Evolutionary conservation across 192 early-diverging fungal genomes (phyloP).

Genomic region (Phlyctochytrium planicorne): DNA sequence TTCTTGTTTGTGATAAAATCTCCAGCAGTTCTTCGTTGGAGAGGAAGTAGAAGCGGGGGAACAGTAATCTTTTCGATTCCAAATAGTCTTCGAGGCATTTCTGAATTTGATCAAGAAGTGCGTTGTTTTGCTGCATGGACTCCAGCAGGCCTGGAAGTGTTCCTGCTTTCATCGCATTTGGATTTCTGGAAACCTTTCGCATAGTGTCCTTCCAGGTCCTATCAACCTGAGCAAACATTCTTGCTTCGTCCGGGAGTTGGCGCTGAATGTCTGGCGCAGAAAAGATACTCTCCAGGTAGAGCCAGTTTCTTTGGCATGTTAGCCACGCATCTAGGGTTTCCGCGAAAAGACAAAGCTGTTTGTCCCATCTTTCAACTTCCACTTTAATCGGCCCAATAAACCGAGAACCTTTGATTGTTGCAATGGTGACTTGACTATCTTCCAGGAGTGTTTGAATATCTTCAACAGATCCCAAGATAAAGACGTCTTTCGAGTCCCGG

Average conservation of each 20-base stretch:
- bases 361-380: slow-evolving; percentile 63
- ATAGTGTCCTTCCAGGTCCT: slow-evolving; percentile 63
- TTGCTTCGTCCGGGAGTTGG: slow-evolving; percentile 63
- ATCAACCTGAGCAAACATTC: slow-evolving; percentile 62
- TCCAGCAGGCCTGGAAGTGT: slow-evolving; percentile 58
- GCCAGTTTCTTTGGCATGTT: slow-evolving; percentile 61
- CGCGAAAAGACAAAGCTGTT: slow-evolving; percentile 52
- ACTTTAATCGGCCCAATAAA: slow-evolving; percentile 60
- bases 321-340: slow-evolving; percentile 62
- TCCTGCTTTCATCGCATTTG: slow-evolving; percentile 64
- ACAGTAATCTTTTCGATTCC: slow-evolving; percentile 58
- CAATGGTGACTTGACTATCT: slow-evolving; percentile 61
- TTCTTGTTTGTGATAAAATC: slow-evolving; percentile 60
- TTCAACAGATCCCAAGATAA: slow-evolving; percentile 58
- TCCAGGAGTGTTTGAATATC: slow-evolving; percentile 62
- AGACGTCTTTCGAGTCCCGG: slow-evolving; percentile 62
- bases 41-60: slow-evolving; percentile 63
- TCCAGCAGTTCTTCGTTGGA: slow-evolving; percentile 68
- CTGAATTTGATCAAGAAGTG: slow-evolving; percentile 60
- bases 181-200: slow-evolving; percentile 56
- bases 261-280: slow-evolving; percentile 65
- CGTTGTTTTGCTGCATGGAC: slow-evolving; percentile 59
- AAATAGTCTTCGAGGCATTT: slow-evolving; percentile 66
- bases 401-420: slow-evolving; percentile 57
- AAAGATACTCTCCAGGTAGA: slow-evolving; percentile 62